Evolutionary conservation across 768 basidiomycete species (phyloP), one percentile per base, ranked within the genome.

Genomic region (Calocybe gangraenosa): DNA sequence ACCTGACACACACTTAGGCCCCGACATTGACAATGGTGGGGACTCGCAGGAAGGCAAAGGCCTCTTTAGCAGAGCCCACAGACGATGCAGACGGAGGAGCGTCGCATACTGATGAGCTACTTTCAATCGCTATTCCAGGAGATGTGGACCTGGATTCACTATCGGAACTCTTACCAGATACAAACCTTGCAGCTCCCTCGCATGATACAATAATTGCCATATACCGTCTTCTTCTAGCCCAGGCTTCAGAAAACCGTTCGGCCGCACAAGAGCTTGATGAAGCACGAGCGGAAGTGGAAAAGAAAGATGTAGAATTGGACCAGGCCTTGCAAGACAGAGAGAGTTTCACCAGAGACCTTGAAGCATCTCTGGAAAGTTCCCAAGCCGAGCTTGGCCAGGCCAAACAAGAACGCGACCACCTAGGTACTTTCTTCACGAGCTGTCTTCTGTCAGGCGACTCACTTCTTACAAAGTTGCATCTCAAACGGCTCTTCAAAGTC

Each of bases 291-390:
- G 80, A 82, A 37, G 59, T 71, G 8, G 78, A 87, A 54, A 77
- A 75, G 62, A 85, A 84, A 61, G 88, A 91, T 44, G 70, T 92
- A 2, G 90, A 93, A 61, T 68, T 92, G 28, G 90, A 92, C 60
- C 89, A 92, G 64, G 81, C 87, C 5, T 61, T 90, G 28, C 85
- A 90, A 55, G 89, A 92, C 60, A 78, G 75, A 42, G 87, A 92
- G 58, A 76, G 70, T 1, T 64, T 73, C 38, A 63, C 76, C 1
- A 75, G 74, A 40, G 81, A 86, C 23, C 56, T 82, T 9, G 84
- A 86, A 54, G 57, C 55, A 0, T 64, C 77, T 1, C 50, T 81
- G 22, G 78, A 83, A 43, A 50, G 56, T 36, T 61, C 75, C 3
- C 78, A 81, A 50, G 69, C 69, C 20, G 83, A 92, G 56, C 60